Base-by-base conservation (phyloP, 371 early-diverging fungal species). In the Mucor saturninus region DNA sequence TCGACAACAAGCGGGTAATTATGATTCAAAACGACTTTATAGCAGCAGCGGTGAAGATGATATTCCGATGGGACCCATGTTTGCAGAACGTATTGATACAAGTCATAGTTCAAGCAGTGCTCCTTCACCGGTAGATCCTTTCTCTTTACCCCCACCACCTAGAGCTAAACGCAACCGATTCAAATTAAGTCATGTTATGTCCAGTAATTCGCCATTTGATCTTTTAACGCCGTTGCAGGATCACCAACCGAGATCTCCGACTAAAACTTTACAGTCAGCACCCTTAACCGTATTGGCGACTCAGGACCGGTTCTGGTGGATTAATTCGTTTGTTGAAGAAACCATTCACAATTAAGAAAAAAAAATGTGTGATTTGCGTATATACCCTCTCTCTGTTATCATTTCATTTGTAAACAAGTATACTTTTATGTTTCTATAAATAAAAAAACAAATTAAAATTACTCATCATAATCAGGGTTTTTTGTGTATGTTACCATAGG, bases 301-400 rank as follows among this genome's bases (percentile, higher is more conserved):
- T 1, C 52, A 61, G 26, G 75, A 73, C 51, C 56, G 79, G 32
- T 75, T 69, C 38, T 69, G 65, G 53, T 78, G 79, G 79, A 65
- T 78, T 13, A 65, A 75, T 32, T 26, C 59, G 11, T 31, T 78
- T 45, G 58, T 73, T 10, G 75, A 75, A 39, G 66, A 73, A 35
- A 65, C 65, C 0, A 54, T 69, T 49, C 70, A 69, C 51, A 50
- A 32, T 39, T 35, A 35, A 35, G 21, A 21, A 21, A 21, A 21
- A 21, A 21, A 21, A 21, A 21, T 21, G 21, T 21, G 21, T 21
- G 21, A 21, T 21, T 21, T 21, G 21, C 21, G 21, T 21, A 21
- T 21, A 21, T 21, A 21, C 21, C 21, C 21, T 1, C 21, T 21
- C 21, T 21, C 0, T 21, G 21, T 21, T 21, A 21, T 21, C 1